Percentiles rank a stretch among this genome's conserved stretches.
These are phyloP conservation scores for Clarkia xantiana DNA, from an alignment of 345 rosid genomes.

Conservation along the genomic window DNA sequence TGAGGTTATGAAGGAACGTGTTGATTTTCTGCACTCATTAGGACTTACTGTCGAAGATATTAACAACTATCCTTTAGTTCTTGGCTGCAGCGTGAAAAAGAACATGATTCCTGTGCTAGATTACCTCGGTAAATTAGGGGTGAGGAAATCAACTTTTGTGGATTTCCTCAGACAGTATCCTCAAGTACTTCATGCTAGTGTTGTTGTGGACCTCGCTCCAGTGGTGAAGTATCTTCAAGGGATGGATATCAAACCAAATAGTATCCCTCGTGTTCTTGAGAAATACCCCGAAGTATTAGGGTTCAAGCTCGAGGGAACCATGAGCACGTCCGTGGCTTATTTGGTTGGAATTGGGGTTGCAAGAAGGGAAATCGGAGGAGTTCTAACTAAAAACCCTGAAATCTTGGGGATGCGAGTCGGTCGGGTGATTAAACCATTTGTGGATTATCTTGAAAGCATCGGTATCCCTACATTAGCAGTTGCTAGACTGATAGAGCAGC, in stretches of 20 bases:
- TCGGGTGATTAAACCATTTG: conserved; percentile 70
- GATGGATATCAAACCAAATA: conserved; percentile 64
- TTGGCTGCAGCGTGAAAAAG: conserved; percentile 95
- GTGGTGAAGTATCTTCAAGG: conserved; percentile 90
- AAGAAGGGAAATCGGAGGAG: conserved; percentile 79
- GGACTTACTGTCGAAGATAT: conserved; percentile 76
- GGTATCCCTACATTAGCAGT: conserved; percentile 71
- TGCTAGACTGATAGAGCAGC: conserved; percentile 78
- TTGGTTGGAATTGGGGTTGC: conserved; percentile 78
- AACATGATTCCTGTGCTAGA: conserved; percentile 92
- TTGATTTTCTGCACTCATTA: conserved; percentile 62
- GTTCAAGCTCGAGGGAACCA: conserved; percentile 90
- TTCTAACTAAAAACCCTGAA: conserved; percentile 71
- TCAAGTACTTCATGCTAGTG: conserved; percentile 31
- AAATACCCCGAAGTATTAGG: conserved; percentile 80
- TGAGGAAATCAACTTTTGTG: conserved; percentile 66
- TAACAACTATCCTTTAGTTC: conserved; percentile 80
- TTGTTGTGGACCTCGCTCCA: conserved; percentile 77
- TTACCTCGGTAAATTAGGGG: conserved; percentile 84
- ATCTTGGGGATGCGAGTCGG: conserved; percentile 87
- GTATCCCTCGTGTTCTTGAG: conserved; percentile 80
- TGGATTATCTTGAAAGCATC: conserved; percentile 61
- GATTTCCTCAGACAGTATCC: conserved; percentile 73
- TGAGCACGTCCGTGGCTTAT: conserved; percentile 93
- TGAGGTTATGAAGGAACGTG: conserved; percentile 72